phyloP scores from a whole-genome alignment of 2,329 filamentous ascomycete species.

The Talaromyces pinophilus region DNA sequence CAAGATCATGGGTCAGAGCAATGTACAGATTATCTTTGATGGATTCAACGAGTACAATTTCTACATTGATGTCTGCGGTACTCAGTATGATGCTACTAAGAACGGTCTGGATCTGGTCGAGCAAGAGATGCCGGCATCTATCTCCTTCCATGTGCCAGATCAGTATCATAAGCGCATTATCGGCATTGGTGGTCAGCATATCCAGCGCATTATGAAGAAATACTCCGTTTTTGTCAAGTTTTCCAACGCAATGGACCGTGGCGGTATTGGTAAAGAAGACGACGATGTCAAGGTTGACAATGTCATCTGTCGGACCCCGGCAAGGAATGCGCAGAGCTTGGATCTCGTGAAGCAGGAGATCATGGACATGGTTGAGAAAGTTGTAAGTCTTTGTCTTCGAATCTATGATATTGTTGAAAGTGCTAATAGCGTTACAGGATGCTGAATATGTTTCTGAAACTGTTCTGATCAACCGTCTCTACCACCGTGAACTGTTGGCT shows the following conservation, averaged over 20 bases:
- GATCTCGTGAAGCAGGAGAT: slow-evolving; percentile 99
- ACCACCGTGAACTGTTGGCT: slow-evolving; percentile 89
- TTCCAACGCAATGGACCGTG: slow-evolving; percentile 97
- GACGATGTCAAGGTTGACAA: slow-evolving; percentile 99
- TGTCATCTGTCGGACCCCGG: slow-evolving; percentile 95
- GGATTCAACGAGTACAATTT: slow-evolving; percentile 99
- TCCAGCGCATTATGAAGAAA: slow-evolving; percentile 99
- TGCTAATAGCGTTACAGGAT: slow-evolving; percentile 57
- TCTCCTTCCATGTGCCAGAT: slow-evolving; percentile 98
- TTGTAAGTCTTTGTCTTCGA: slow-evolving; percentile 55
- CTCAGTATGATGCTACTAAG: slow-evolving; percentile 90
- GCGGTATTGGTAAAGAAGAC: slow-evolving; percentile 88
- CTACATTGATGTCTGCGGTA: slow-evolving; percentile 95
- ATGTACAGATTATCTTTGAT: slow-evolving; percentile 98
- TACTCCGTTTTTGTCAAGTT: slow-evolving; percentile 99
- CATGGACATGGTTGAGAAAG: slow-evolving; percentile 98
- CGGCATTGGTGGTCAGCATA: slow-evolving; percentile 96
- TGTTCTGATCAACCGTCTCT: slow-evolving; percentile 89
- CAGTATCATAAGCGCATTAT: slow-evolving; percentile 99
- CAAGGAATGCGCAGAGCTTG: slow-evolving; percentile 92
- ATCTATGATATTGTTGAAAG: slow-evolving; percentile 12
- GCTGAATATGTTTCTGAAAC: slow-evolving; percentile 95
- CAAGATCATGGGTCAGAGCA: slow-evolving; percentile 99
- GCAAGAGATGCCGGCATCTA: slow-evolving; percentile 98
- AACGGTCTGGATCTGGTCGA: slow-evolving; percentile 90